These are phyloP conservation scores for Fraxinus sp. DNA, from an alignment of 305 asterid genomes.

Conservation along the genomic window DNA sequence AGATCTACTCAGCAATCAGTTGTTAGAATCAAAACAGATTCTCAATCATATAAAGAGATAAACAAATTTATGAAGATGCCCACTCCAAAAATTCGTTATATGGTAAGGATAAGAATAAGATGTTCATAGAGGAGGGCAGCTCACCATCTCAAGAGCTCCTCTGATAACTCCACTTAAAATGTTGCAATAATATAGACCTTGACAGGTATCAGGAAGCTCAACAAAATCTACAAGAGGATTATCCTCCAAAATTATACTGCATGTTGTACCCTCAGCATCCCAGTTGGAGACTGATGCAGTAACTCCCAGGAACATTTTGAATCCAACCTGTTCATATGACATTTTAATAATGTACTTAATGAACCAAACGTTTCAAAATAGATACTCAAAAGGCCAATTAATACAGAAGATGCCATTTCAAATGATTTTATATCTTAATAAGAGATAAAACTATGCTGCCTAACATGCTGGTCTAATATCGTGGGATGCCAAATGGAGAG, in stretches of 20 bases:
- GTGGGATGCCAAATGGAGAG: neutral
- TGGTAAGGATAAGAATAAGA: neutral
- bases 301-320: slow-evolving; percentile 95
- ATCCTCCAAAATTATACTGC: slow-evolving; percentile 90
- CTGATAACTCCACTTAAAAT: slow-evolving; percentile 73
- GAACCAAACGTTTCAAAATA: neutral
- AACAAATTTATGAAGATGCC: neutral
- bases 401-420: neutral
- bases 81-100: neutral
- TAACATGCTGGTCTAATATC: neutral
- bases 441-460: neutral
- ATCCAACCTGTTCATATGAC: slow-evolving; percentile 64
- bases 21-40: neutral
- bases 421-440: neutral
- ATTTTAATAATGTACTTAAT: neutral
- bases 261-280: slow-evolving; percentile 92
- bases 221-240: slow-evolving; percentile 96
- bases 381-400: neutral
- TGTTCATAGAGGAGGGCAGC: slow-evolving; percentile 23
- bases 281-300: slow-evolving; percentile 89
- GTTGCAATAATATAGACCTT: slow-evolving; percentile 91
- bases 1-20: neutral
- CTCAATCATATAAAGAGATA: neutral
- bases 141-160: slow-evolving; percentile 73
- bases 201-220: slow-evolving; percentile 96